Evolutionary conservation across 371 early-diverging fungal species (phyloP).

Genomic region (Syncephalastrum monosporum): DNA sequence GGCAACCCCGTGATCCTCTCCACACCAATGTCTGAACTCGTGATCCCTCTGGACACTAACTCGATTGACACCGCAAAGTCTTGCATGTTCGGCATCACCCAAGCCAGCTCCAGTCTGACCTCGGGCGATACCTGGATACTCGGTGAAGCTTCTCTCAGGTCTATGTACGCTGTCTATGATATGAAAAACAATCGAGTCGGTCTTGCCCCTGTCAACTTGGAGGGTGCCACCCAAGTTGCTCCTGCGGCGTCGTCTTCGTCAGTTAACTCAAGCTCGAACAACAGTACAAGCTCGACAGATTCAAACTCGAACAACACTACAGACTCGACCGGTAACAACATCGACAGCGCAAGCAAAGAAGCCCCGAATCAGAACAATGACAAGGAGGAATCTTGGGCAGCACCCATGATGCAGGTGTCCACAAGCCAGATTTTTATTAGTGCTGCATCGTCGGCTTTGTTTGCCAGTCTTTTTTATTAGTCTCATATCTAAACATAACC

Average conservation of each 20-base stretch:
- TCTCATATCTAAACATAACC: neutral
- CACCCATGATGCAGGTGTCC: neutral
- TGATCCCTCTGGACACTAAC: slow-evolving; percentile 26
- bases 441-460: neutral
- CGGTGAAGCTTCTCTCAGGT: slow-evolving; percentile 32
- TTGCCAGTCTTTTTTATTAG: neutral
- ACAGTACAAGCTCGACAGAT: neutral
- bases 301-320: neutral
- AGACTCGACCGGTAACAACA: neutral
- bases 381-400: neutral
- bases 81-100: slow-evolving; percentile 32
- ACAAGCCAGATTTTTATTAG: neutral
- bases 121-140: slow-evolving; percentile 19
- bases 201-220: slow-evolving; percentile 19
- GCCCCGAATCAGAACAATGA: neutral
- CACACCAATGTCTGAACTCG: slow-evolving; percentile 22
- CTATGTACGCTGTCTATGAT: slow-evolving; percentile 30
- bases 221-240: neutral
- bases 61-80: slow-evolving; percentile 16
- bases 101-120: slow-evolving; percentile 4
- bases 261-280: neutral
- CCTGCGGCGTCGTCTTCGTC: neutral
- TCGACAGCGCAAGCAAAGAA: neutral
- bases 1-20: slow-evolving; percentile 15
- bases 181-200: slow-evolving; percentile 27